phyloP scores from a whole-genome alignment of 2,329 filamentous ascomycete genomes.

The Penicillium aurantiogriseum region DNA sequence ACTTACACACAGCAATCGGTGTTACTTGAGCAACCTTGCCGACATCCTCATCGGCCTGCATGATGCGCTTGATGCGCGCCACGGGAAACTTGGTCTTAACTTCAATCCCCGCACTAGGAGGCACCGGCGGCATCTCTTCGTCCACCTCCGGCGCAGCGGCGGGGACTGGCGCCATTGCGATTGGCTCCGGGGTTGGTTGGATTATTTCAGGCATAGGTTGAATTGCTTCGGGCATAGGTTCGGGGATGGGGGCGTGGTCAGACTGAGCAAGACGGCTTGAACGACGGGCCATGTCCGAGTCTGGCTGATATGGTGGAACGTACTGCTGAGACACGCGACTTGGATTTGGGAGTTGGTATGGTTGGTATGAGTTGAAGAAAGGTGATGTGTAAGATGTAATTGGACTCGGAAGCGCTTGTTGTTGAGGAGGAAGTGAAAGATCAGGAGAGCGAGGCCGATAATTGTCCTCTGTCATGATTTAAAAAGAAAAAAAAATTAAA shows the following conservation, averaged over 20 bases:
- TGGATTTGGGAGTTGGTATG: background rate
- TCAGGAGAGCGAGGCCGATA: constrained; percentile 52
- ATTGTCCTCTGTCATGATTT: constrained; percentile 46
- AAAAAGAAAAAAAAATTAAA: constrained; percentile 5
- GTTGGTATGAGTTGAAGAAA: constrained; percentile 16
- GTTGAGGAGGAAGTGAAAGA: constrained; percentile 49
- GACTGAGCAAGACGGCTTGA: constrained; percentile 39
- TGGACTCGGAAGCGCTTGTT: background rate
- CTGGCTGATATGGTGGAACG: constrained; percentile 31
- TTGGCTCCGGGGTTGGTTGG: constrained; percentile 6
- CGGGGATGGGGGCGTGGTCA: constrained; percentile 30
- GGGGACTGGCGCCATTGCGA: constrained; percentile 25
- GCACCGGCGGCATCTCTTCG: constrained; percentile 12
- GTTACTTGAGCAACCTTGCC: constrained; percentile 98
- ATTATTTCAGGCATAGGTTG: background rate
- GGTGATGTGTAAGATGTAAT: constrained; percentile 19
- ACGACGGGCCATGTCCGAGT: constrained; percentile 44
- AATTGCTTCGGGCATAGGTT: constrained; percentile 12
- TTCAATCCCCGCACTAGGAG: constrained; percentile 58
- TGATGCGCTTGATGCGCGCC: constrained; percentile 95
- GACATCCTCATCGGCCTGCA: constrained; percentile 98
- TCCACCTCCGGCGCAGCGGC: constrained; percentile 5
- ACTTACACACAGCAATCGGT: constrained; percentile 79
- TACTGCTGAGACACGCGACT: constrained; percentile 37
- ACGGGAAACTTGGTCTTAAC: constrained; percentile 97